A percentile compares a stretch with the other conserved stretches of the same genome.
These are phyloP conservation scores for Thuja plicata DNA, from an alignment of 83 land plant genomes.

Conservation along the genomic window DNA sequence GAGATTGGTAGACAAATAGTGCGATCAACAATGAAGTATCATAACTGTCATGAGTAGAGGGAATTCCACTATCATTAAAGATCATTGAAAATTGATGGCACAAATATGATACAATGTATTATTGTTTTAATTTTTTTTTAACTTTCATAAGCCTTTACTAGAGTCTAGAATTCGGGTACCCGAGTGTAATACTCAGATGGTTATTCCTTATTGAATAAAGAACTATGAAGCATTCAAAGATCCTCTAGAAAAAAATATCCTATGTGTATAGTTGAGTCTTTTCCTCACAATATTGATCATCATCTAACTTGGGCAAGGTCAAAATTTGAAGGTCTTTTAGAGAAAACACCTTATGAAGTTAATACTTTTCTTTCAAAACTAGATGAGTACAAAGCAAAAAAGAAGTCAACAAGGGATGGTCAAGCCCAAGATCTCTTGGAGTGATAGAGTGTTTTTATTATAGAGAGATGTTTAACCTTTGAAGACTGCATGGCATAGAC, in stretches of 20 bases:
- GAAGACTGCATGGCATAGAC: conserved; percentile 86
- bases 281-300: conserved; percentile 96
- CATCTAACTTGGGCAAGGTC: conserved; percentile 98
- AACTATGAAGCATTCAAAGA: conserved; percentile 99
- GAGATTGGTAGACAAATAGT: too few species aligned
- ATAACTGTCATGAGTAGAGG: too few species aligned
- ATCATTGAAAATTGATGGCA: too few species aligned
- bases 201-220: conserved; percentile 86
- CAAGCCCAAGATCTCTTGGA: conserved; percentile 86
- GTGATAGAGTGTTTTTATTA: conserved; percentile 84
- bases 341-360: conserved; percentile 90
- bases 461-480: conserved; percentile 71
- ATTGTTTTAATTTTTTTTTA: too few species aligned
- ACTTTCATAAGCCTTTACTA: conserved; percentile 91
- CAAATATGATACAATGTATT: too few species aligned
- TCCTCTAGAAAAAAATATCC: conserved; percentile 96
- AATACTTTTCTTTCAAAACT: conserved; percentile 69
- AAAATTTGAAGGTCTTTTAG: conserved; percentile 92
- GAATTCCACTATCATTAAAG: too few species aligned
- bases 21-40: too few species aligned
- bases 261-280: conserved; percentile 96
- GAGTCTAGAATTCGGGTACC: conserved; percentile 96
- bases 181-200: conserved; percentile 94
- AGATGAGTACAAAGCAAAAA: conserved; percentile 53
- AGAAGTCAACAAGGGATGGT: conserved; percentile 83